Base-by-base conservation (phyloP, 495 filamentous ascomycete species). In the Eremomyces bilateralis region DNA sequence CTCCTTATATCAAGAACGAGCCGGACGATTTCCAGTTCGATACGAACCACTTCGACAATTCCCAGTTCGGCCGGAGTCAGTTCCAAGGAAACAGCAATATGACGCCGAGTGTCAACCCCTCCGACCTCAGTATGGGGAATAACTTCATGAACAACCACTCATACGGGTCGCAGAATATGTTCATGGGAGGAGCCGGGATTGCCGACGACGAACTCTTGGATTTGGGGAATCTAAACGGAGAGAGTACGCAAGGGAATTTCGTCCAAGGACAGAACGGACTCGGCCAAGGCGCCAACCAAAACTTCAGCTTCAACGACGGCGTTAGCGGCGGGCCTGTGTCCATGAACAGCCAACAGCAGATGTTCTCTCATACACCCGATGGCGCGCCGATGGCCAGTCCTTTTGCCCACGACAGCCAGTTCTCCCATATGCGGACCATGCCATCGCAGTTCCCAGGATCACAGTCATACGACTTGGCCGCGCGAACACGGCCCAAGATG, bases 341-440 rank as follows among this genome's bases (percentile, higher is more conserved):
- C 12, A 40, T 39, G 33, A 31, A 33, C n/a, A 48, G 46, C 31
- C 46, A 49, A 16, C 65, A 72, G 20, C 71, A 78, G 21, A 60
- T 73, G 36, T 92, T 71, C 52, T 91, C 83, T 19, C 75, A 74
- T 44, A 91, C 81, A 2, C 83, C 82, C 4, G 83, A 92, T 31
- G 79, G 79, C 16, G 72, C 76, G 30, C 81, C 82, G 3, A 83
- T 90, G 40, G 73, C 80, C 44, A 90, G 80, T 46, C 83, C 83
- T 0, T 93, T 83, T 42, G 63, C 39, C 32, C 57, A 54, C 39
- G 73, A 66, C 45, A 27, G 13, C n/a, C n/a, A n/a, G n/a, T n/a
- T n/a, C n/a, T n/a, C n/a, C n/a, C n/a, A n/a, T n/a, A n/a, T n/a
- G n/a, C n/a, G n/a, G n/a, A n/a, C n/a, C n/a, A n/a, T n/a, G n/a